These are phyloP conservation scores for Zygosaccharomyces bailii DNA, from an alignment of 805 yeast species.

Conservation along the genomic window DNA sequence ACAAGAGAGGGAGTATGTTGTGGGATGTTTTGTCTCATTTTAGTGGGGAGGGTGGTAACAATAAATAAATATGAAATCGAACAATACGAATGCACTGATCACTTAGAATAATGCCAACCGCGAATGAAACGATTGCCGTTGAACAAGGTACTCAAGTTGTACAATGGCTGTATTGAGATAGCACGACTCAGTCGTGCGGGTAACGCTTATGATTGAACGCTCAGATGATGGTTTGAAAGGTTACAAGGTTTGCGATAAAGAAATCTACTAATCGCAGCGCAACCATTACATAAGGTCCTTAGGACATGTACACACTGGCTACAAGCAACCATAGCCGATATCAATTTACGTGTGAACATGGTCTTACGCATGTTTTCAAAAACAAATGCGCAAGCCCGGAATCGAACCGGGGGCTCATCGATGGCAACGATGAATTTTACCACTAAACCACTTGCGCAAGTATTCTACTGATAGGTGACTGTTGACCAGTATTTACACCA, in stretches of 20 bases:
- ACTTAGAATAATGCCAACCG: background rate
- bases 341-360: no score
- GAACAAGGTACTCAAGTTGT: background rate
- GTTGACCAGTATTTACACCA: no score
- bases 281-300: no score
- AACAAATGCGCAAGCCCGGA: conserved; percentile 32
- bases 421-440: conserved; percentile 33
- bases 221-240: background rate
- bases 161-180: background rate
- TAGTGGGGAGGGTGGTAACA: background rate
- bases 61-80: background rate
- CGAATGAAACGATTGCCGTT: background rate
- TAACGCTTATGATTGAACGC: background rate
- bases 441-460: conserved; percentile 28
- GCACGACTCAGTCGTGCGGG: background rate
- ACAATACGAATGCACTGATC: background rate
- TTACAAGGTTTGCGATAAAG: no score
- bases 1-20: conserved; percentile 27
- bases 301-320: no score
- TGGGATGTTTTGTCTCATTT: conserved; percentile 4
- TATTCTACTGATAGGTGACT: no score
- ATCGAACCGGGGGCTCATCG: conserved; percentile 35
- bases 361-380: no score
- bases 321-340: no score
- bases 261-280: no score